Conservation (phyloP, 2,329 filamentous ascomycete species). For the Aspergillus fumigatiaffinis region DNA sequence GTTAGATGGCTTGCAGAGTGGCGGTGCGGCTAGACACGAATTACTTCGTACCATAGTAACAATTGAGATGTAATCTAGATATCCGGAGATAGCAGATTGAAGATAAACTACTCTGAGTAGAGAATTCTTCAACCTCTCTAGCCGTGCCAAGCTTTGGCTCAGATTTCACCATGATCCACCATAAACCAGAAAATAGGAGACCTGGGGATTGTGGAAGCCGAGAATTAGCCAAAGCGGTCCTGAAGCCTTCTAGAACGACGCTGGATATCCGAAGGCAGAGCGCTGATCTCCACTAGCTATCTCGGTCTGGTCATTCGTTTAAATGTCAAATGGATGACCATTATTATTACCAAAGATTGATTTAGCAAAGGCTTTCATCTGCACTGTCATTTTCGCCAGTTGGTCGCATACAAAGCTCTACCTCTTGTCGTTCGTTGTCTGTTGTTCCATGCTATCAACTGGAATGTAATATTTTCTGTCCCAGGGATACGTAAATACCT, state of each 20-base stretch:
- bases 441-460: neutral
- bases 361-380: neutral
- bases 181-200: neutral
- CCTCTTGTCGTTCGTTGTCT: neutral
- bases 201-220: neutral
- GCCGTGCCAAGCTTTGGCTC: constrained; percentile 15
- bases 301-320: neutral
- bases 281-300: neutral
- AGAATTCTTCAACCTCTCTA: neutral
- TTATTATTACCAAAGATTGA: neutral
- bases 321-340: neutral
- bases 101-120: too few species aligned
- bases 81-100: too few species aligned
- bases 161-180: constrained; percentile 5
- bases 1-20: too few species aligned
- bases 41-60: too few species aligned
- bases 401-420: neutral
- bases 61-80: too few species aligned
- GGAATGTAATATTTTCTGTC: neutral
- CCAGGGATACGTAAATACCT: neutral
- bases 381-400: neutral
- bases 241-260: neutral
- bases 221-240: neutral
- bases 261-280: neutral
- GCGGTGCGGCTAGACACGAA: too few species aligned